These are phyloP conservation scores for Boletus huronensis DNA, from an alignment of 768 basidiomycete genomes.

Conservation along the genomic window DNA sequence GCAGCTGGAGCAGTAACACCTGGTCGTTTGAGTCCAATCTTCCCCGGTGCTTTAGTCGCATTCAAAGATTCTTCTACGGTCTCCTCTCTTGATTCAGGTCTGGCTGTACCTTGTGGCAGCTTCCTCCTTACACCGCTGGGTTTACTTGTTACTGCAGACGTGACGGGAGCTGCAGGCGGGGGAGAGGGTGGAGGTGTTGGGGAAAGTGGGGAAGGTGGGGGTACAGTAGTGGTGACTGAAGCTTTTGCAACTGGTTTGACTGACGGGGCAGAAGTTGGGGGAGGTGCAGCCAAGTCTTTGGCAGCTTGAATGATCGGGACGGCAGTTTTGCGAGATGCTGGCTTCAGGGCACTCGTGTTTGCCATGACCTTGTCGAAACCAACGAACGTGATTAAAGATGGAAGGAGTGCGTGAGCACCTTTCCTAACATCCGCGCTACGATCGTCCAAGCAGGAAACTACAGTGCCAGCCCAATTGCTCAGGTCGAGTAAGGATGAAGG, in stretches of 20 bases:
- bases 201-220: conserved; percentile 27
- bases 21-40: conserved; percentile 45
- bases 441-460: conserved; percentile 85
- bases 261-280: conserved; percentile 28
- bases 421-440: conserved; percentile 90
- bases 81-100: conserved; percentile 46
- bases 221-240: conserved; percentile 13
- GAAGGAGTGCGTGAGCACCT: conserved; percentile 78
- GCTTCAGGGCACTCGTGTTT: conserved; percentile 82
- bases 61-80: conserved; percentile 33
- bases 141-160: conserved; percentile 38
- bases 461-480: conserved; percentile 55
- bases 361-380: conserved; percentile 87
- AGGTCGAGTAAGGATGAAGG: conserved; percentile 61
- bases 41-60: conserved; percentile 34
- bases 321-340: conserved; percentile 83
- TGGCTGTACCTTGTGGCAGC: conserved; percentile 54
- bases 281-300: conserved; percentile 41
- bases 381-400: conserved; percentile 64
- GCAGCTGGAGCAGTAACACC: conserved; percentile 29
- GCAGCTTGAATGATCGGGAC: conserved; percentile 88
- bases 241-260: conserved; percentile 30
- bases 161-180: conserved; percentile 35
- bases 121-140: conserved; percentile 67
- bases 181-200: conserved; percentile 45